A percentile compares a stretch with the other conserved stretches of the same genome.
Conservation (phyloP, 73 alveolate species). For the Paramecium caudatum region DNA sequence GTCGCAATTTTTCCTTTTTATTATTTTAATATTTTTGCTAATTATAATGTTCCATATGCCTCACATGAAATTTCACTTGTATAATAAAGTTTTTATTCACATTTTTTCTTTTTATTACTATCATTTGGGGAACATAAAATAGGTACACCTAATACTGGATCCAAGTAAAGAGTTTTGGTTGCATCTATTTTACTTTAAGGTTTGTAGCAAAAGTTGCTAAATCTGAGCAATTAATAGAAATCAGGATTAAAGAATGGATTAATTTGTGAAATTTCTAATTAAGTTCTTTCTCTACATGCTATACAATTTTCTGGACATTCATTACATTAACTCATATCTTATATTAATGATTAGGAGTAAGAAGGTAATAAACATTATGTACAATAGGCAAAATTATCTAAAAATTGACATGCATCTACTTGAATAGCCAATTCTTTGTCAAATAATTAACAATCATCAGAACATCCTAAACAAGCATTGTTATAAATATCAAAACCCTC, state of each 20-base stretch:
- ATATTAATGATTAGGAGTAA: not conserved
- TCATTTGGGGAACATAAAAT: constrained; percentile 18
- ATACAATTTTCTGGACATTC: constrained; percentile 55
- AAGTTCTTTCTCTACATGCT: constrained; percentile 46
- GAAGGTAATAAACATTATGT: constrained; percentile 15
- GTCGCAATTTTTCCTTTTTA: constrained; percentile 2
- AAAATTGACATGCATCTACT: not conserved
- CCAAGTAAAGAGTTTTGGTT: not conserved
- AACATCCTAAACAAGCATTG: constrained; percentile 49
- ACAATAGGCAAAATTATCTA: constrained; percentile 43
- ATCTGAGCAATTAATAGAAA: not conserved
- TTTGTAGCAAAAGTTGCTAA: constrained; percentile 11
- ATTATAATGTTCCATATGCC: not conserved
- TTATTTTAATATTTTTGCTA: not conserved
- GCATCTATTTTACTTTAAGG: not conserved
- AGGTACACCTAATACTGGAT: constrained; percentile 13
- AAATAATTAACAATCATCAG: constrained; percentile 46
- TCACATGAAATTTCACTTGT: not conserved
- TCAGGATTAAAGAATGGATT: constrained; percentile 29
- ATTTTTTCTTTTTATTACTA: not conserved
- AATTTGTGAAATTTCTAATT: not conserved
- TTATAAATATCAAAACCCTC: constrained; percentile 4
- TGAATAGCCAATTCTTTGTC: not conserved
- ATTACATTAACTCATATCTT: constrained; percentile 31
- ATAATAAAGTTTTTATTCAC: not conserved